A percentile compares a stretch with the other conserved stretches of the same genome.
Conservation (phyloP, 106 monocot species). For the Phalaenopsis aphrodite region DNA sequence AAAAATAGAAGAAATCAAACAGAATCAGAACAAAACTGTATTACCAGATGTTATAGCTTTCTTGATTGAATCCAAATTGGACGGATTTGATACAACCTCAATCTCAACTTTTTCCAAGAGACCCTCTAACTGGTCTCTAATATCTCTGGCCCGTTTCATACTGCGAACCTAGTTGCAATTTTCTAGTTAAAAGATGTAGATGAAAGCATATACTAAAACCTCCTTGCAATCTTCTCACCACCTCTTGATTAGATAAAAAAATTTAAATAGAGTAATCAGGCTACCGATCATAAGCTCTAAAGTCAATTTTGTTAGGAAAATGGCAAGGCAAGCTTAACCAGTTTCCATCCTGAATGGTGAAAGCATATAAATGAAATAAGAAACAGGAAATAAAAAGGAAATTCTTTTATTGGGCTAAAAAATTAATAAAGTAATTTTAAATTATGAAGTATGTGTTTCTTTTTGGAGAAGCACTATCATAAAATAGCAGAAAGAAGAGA, state of each 20-base stretch:
- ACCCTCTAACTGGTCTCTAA: slow-evolving; percentile 83
- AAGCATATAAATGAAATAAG: too few relatives aligned
- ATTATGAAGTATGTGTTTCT: too few relatives aligned
- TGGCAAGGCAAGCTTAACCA: too few relatives aligned
- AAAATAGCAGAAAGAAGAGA: too few relatives aligned
- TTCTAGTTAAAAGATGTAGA: neutral
- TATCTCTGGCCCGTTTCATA: slow-evolving; percentile 89
- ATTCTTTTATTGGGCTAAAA: too few relatives aligned
- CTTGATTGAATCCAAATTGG: slow-evolving; percentile 70
- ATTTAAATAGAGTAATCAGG: neutral
- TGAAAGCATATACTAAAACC: neutral
- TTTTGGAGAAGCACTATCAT: too few relatives aligned
- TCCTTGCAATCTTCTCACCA: neutral
- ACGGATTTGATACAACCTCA: slow-evolving; percentile 52
- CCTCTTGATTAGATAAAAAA: too few relatives aligned
- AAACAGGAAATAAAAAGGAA: too few relatives aligned
- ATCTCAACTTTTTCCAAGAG: slow-evolving; percentile 95
- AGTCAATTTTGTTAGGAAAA: too few relatives aligned
- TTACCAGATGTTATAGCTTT: slow-evolving; percentile 89
- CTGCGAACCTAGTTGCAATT: slow-evolving; percentile 58
- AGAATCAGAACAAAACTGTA: neutral
- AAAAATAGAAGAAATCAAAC: neutral
- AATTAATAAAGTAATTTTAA: too few relatives aligned
- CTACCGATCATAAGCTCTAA: too few relatives aligned
- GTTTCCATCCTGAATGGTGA: too few relatives aligned